phyloP scores from a whole-genome alignment of 345 rosid genomes.

The Xanthoceras sorbifolium region DNA sequence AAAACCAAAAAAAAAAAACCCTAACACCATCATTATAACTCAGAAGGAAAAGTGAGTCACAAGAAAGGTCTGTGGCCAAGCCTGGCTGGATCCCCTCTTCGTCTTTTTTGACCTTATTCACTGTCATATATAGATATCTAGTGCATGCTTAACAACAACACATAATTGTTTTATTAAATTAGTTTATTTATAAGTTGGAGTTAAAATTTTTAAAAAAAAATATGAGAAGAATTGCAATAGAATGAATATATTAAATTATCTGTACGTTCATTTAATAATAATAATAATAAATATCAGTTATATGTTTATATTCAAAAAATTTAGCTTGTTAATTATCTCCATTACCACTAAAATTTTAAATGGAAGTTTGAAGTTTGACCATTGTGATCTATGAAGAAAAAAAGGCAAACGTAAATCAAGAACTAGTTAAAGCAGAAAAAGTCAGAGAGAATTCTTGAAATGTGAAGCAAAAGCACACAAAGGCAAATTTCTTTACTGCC shows the following conservation, averaged over 20 bases:
- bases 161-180: not conserved
- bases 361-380: not conserved
- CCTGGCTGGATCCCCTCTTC: slow-evolving; percentile 19
- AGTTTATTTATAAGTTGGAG: too few species aligned
- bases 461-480: slow-evolving; percentile 27
- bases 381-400: not conserved
- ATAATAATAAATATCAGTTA: too few species aligned
- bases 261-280: too few species aligned
- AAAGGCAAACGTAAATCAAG: slow-evolving; percentile 4
- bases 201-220: too few species aligned
- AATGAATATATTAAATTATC: too few species aligned
- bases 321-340: too few species aligned
- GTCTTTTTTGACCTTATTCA: slow-evolving; percentile 26
- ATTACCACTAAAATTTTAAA: too few species aligned
- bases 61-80: slow-evolving; percentile 37
- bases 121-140: not conserved
- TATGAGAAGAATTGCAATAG: too few species aligned
- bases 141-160: not conserved
- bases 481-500: slow-evolving; percentile 22
- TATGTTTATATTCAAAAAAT: too few species aligned
- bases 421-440: not conserved
- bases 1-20: slow-evolving; percentile 15
- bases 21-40: slow-evolving; percentile 37
- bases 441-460: slow-evolving; percentile 22
- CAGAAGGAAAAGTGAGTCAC: slow-evolving; percentile 38